Evolutionary conservation across 805 yeast species (phyloP), one percentile per base, ranked within the genome.

Genomic region (Wickerhamiella sergipiensis): DNA sequence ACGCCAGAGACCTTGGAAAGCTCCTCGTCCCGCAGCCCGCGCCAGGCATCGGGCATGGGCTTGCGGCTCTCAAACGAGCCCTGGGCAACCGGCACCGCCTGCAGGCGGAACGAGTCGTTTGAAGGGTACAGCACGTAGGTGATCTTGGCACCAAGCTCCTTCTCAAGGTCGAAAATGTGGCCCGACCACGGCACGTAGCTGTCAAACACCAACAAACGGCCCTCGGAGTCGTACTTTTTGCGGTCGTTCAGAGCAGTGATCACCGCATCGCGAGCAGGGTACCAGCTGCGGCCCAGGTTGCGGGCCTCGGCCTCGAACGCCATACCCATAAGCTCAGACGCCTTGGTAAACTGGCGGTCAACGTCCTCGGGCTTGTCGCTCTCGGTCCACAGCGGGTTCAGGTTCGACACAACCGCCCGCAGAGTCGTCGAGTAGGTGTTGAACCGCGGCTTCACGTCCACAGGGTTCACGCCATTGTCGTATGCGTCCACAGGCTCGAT

Each of bases 101-200:
- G 85, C 47, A 92, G 78, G 71, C 98, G 79, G 90, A 94, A 86
- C 26, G 64, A 66, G 39, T 72, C 70, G n/a, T 82, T 74, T 62
- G 89, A 95, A 29, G 80, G 71, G 68, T 88, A 90, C 51, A 92
- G 69, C 1, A 87, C 95, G 64, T 85, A 90, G 52, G 83, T 70
- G 45, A 81, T 78, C 51, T 72, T 70, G 26, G 81, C 82, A 13
- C 31, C 50, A 10, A 39, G 24, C 15, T 47, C 48, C 42, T 56
- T 51, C 57, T 76, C 68, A 52, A 85, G 71, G 18, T 72, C 71
- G 64, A 79, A 86, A 47, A 90, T 71, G 65, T 92, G 97, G 63
- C 87, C 96, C 66, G 88, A 89, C 98, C 98, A 92, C 46, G 95
- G 95, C 49, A 86, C 84, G 64, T 83, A 86, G 54, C 76, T 75